Base-by-base conservation (phyloP, 768 basidiomycete species). In the Suillus discolor region DNA sequence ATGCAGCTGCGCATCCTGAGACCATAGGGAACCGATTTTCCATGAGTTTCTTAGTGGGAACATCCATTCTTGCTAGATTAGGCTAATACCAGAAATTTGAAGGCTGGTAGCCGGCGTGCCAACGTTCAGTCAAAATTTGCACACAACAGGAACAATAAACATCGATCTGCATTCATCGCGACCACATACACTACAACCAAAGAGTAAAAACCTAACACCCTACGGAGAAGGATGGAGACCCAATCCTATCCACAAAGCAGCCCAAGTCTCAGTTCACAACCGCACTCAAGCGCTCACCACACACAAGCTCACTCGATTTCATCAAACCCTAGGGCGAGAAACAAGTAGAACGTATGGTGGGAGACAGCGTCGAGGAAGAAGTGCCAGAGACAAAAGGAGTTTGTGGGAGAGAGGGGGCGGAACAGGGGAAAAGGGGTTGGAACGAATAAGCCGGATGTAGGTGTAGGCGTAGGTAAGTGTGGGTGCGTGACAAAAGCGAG, bases 241-340 rank as follows among this genome's bases (percentile, higher is more conserved):
- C 51, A 65, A 54, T 60, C 36, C 66, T 47, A 61, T 9, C 15
- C 60, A 28, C 68, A 62, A 31, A 53, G 47, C 65, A 65, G 45
- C 65, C 54, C 65, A 62, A 11, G 42, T 42, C 38, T 39, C 62
- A 5, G 20, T 62, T 57, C 38, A 63, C 51, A 41, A 57, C 54
- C 11, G 15, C 38, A 20, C 69, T 66, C 71, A 72, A 82, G 82
- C 84, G 83, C 83, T 84, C 83, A 85, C 83, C 79, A 71, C 62
- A n/a, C 74, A 71, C 61, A 65, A 55, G 66, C 70, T 68, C 69
- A 39, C 63, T 64, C 64, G 72, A 74, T 75, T 81, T 83, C 83
- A 69, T 84, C 83, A 74, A 72, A 82, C 84, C 83, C 77, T 45
- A 61, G 69, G 78, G 80, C 82, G 81, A 83, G 82, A 85, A 81